A percentile compares a stretch with the other conserved stretches of the same genome.
These are phyloP conservation scores for Eragrostis nindensis DNA, from an alignment of 176 grass and related monocot species.

Conservation along the genomic window DNA sequence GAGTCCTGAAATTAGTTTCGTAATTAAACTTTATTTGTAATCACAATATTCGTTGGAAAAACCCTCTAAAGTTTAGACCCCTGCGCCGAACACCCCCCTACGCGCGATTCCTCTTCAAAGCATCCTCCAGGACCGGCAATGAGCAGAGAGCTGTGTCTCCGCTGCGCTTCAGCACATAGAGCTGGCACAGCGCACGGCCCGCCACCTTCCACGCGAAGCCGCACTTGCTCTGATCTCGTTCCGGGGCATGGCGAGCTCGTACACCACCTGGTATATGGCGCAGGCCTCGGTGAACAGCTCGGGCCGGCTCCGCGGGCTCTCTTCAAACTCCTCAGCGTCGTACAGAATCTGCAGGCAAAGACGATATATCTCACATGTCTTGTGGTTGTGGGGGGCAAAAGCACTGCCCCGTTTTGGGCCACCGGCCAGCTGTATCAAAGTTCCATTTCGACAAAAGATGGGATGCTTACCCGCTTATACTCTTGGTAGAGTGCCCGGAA, in stretches of 20 bases:
- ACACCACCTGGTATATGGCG: conserved; percentile 57
- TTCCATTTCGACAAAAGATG: neutral
- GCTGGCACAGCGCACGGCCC: conserved; percentile 43
- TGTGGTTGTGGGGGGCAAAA: too few species aligned
- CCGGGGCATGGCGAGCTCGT: conserved; percentile 17
- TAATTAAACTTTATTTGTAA: too few species aligned
- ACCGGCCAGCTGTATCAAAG: neutral
- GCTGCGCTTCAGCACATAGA: neutral
- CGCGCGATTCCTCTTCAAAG: conserved; percentile 1
- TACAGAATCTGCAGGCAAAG: conserved; percentile 52
- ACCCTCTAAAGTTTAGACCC: too few species aligned
- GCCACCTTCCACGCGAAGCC: conserved; percentile 73
- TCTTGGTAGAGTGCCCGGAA: conserved; percentile 49
- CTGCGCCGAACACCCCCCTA: too few species aligned
- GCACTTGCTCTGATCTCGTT: conserved; percentile 27
- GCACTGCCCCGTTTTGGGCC: too few species aligned
- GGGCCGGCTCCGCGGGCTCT: neutral
- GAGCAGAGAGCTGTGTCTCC: conserved; percentile 7
- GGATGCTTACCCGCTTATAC: conserved; percentile 54
- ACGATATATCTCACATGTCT: too few species aligned
- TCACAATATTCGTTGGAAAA: too few species aligned
- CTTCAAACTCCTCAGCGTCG: conserved; percentile 46
- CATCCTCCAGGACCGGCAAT: conserved; percentile 7
- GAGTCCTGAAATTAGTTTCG: too few species aligned
- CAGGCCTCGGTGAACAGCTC: conserved; percentile 59